A percentile compares a stretch with the other conserved stretches of the same genome.
Conservation (phyloP, 768 basidiomycete species). For the Kondoa malvinella region DNA sequence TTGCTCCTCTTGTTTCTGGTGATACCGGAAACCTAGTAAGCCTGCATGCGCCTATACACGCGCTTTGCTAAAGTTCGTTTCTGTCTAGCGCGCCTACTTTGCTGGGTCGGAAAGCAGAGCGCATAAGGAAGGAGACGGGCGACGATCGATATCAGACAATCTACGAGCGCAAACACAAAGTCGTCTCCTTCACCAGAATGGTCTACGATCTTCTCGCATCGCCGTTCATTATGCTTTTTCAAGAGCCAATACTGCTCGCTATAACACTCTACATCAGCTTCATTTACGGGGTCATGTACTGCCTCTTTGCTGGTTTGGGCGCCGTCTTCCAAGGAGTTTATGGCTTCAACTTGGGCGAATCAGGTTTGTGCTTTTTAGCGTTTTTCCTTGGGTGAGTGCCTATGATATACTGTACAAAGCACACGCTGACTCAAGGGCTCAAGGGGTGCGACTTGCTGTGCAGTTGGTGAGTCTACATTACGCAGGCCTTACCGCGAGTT, state of each 20-base stretch:
- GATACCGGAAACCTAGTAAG: neutral
- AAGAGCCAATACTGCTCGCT: neutral
- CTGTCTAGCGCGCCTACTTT: too few species aligned
- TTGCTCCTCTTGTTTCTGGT: neutral
- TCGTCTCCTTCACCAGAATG: neutral
- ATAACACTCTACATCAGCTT: neutral
- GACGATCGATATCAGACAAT: neutral
- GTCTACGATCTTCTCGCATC: neutral
- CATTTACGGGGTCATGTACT: neutral
- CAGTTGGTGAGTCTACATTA: neutral
- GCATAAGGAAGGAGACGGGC: neutral
- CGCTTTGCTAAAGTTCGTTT: too few species aligned
- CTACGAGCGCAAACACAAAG: neutral
- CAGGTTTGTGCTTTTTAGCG: neutral
- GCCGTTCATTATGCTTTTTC: neutral
- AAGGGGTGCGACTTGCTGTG: neutral
- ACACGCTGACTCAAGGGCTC: neutral
- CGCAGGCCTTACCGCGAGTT: neutral
- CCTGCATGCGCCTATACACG: too few species aligned
- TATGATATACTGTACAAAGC: too few species aligned
- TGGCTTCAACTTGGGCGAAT: neutral
- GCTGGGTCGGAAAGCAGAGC: neutral
- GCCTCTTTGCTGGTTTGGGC: neutral
- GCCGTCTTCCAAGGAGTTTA: neutral
- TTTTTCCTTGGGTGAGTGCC: neutral